Conservation (phyloP, 345 rosid genomes). For the Geranium brycei region DNA sequence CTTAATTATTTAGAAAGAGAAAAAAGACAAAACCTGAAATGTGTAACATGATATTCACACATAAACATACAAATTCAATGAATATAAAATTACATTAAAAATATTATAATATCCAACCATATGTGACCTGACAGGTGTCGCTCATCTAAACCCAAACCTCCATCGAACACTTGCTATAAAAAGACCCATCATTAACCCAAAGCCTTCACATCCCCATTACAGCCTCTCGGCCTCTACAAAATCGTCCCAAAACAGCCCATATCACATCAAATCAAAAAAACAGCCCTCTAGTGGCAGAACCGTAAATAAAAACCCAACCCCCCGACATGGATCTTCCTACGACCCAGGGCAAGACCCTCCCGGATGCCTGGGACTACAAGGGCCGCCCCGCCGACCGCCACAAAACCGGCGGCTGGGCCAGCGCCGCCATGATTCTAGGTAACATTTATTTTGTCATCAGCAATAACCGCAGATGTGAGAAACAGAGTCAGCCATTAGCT, state of each 20-base stretch:
- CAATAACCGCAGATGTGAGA: not conserved
- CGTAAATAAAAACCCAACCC: too few relatives aligned
- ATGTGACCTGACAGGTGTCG: not conserved
- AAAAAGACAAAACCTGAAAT: too few relatives aligned
- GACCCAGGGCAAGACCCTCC: constrained; percentile 34
- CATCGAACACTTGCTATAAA: not conserved
- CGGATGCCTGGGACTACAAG: constrained; percentile 88
- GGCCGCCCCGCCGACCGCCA: constrained; percentile 64
- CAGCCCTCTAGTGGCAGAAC: too few relatives aligned
- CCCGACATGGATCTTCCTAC: constrained; percentile 33
- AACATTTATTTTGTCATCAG: not conserved
- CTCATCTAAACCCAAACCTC: not conserved
- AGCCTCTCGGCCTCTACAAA: not conserved
- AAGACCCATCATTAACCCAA: not conserved
- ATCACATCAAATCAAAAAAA: too few relatives aligned
- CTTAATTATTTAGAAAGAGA: too few relatives aligned
- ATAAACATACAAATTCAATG: too few relatives aligned
- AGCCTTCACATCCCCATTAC: not conserved
- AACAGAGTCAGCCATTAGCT: too few relatives aligned
- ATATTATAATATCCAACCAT: too few relatives aligned
- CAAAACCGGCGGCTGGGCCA: constrained; percentile 75
- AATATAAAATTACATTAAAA: too few relatives aligned
- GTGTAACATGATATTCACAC: too few relatives aligned
- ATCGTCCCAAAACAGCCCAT: not conserved
- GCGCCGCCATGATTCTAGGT: constrained; percentile 94